phyloP scores from a whole-genome alignment of 768 basidiomycete species.

The Suillus discolor region DNA sequence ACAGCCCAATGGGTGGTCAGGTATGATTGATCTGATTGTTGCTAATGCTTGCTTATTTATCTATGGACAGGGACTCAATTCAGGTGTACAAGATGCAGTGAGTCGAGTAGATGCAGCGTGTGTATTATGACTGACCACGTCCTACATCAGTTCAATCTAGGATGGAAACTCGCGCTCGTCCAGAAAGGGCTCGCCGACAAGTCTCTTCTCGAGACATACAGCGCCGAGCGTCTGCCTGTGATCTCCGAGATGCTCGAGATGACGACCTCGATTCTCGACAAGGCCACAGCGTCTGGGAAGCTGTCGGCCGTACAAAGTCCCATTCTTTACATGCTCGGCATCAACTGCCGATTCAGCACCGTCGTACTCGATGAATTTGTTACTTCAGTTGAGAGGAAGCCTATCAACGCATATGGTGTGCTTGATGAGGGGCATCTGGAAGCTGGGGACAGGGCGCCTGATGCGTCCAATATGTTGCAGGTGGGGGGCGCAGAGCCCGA shows the following conservation, averaged over 20 bases:
- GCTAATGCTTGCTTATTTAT: neutral
- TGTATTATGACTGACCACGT: neutral
- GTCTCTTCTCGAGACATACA: constrained; percentile 28
- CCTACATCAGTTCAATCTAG: constrained; percentile 21
- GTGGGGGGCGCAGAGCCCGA: constrained; percentile 7
- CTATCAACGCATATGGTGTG: constrained; percentile 10
- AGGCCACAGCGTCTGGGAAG: neutral
- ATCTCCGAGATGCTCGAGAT: constrained; percentile 30
- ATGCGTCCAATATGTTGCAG: constrained; percentile 21
- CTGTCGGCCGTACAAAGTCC: constrained; percentile 17
- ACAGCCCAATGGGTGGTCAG: neutral
- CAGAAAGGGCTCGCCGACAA: constrained; percentile 22
- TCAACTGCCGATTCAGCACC: constrained; percentile 18
- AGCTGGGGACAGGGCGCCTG: constrained; percentile 16
- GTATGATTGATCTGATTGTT: neutral
- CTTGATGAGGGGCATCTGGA: constrained; percentile 16
- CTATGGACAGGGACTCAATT: constrained; percentile 37
- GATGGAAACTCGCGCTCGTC: constrained; percentile 30
- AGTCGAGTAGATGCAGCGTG: constrained; percentile 8
- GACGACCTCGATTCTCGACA: constrained; percentile 15
- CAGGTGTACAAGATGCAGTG: constrained; percentile 41
- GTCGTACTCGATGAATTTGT: constrained; percentile 15
- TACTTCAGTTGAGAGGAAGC: neutral
- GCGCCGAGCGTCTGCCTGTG: constrained; percentile 30
- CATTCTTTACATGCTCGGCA: constrained; percentile 32